Conservation (phyloP, 495 filamentous ascomycete genomes). For the Margaritispora aquatica region DNA sequence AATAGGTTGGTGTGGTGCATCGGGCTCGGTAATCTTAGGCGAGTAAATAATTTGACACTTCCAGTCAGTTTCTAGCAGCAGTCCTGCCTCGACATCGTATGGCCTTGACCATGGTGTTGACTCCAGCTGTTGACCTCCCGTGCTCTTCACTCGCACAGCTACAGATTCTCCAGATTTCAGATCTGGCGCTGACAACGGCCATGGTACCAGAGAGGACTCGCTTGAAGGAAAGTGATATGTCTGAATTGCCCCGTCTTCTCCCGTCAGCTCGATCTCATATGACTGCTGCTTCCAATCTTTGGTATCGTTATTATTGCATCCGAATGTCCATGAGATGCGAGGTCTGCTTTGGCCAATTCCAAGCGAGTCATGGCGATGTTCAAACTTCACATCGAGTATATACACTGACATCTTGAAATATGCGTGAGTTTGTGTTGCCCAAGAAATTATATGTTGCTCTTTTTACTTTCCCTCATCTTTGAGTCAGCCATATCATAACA, state of each 20-base stretch:
- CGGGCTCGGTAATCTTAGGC: not conserved
- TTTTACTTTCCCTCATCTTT: too few relatives aligned
- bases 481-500: too few relatives aligned
- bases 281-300: not conserved
- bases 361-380: not conserved
- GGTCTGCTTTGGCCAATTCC: conserved; percentile 1
- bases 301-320: not conserved
- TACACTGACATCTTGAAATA: not conserved
- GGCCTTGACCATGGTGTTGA: not conserved
- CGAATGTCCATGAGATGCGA: conserved; percentile 7
- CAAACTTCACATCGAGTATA: not conserved
- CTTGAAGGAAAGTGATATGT: not conserved
- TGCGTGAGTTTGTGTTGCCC: too few relatives aligned
- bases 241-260: not conserved
- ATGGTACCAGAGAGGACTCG: not conserved
- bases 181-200: not conserved
- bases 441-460: too few relatives aligned
- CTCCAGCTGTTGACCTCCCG: not conserved
- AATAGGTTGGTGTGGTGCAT: not conserved
- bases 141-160: not conserved
- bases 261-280: not conserved
- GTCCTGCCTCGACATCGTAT: not conserved
- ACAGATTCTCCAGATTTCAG: not conserved
- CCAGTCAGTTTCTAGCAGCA: not conserved
- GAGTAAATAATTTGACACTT: not conserved